Evolutionary conservation across 139 green algal species (phyloP).

Genomic region (Tetradesmus obliquus): DNA sequence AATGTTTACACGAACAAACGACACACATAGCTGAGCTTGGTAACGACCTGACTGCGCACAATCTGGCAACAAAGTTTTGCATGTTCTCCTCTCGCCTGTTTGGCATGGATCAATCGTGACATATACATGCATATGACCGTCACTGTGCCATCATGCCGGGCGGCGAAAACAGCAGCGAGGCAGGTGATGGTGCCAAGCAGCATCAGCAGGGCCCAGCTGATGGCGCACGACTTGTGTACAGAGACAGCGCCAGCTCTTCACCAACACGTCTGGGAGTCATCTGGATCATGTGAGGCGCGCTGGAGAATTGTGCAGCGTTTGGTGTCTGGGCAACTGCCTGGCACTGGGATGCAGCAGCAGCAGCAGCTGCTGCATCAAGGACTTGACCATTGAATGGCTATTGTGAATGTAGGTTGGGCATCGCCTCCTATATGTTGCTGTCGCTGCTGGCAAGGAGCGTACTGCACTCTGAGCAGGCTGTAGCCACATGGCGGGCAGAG

Average conservation of each 20-base stretch:
- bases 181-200: background rate
- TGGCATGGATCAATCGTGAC: background rate
- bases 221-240: background rate
- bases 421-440: conserved; percentile 41
- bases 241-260: background rate
- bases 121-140: background rate
- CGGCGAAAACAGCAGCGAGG: background rate
- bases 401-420: conserved; percentile 25
- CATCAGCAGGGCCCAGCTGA: background rate
- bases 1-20: background rate
- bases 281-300: background rate
- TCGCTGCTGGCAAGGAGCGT: conserved; percentile 13
- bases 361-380: background rate
- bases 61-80: background rate
- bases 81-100: background rate
- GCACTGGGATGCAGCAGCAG: background rate
- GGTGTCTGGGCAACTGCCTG: background rate
- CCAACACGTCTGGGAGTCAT: background rate
- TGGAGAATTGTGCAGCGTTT: background rate
- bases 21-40: background rate
- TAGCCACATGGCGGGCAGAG: conserved; percentile 18
- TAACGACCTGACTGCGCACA: background rate
- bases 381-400: background rate
- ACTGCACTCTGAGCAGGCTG: conserved; percentile 44
- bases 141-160: background rate